phyloP scores from a whole-genome alignment of 2,329 filamentous ascomycete genomes.

The Arthroderma sp. region DNA sequence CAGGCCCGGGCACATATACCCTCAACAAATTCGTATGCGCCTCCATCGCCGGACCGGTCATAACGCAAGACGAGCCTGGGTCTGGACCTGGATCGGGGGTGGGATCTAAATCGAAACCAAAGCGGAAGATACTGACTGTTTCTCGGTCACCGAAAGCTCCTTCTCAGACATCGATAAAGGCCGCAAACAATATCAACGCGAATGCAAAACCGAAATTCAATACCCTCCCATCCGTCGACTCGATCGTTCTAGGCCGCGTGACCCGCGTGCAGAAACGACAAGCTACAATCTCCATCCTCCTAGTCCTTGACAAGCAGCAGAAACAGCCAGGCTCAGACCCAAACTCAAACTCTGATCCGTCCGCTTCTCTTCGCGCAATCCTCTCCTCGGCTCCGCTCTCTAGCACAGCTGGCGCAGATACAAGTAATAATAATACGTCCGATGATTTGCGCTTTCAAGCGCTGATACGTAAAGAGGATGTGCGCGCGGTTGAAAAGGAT shows the following conservation, averaged over 20 bases:
- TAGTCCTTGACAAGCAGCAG: conserved; percentile 48
- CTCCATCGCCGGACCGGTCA: conserved; percentile 65
- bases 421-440: conserved; percentile 32
- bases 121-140: conserved; percentile 12
- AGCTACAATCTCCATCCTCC: conserved; percentile 73
- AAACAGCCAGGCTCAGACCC: conserved; percentile 9
- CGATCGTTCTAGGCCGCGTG: conserved; percentile 70
- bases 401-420: conserved; percentile 3
- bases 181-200: neutral
- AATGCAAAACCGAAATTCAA: conserved; percentile 35
- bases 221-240: conserved; percentile 68
- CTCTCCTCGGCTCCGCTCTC: conserved; percentile 19
- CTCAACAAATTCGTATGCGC: conserved; percentile 62
- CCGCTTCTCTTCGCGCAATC: conserved; percentile 22
- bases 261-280: conserved; percentile 75
- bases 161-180: conserved; percentile 36
- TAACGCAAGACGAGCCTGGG: conserved; percentile 33
- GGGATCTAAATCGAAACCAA: conserved; percentile 25
- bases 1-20: conserved; percentile 76
- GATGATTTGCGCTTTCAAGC: conserved; percentile 65
- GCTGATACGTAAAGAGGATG: conserved; percentile 76
- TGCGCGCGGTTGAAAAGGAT: conserved; percentile 90
- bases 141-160: conserved; percentile 18
- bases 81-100: conserved; percentile 21
- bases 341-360: conserved; percentile 12